Percentiles rank a stretch among this genome's conserved stretches.
phyloP scores from a whole-genome alignment of 306 rosid species.

The Fagus crenata region DNA sequence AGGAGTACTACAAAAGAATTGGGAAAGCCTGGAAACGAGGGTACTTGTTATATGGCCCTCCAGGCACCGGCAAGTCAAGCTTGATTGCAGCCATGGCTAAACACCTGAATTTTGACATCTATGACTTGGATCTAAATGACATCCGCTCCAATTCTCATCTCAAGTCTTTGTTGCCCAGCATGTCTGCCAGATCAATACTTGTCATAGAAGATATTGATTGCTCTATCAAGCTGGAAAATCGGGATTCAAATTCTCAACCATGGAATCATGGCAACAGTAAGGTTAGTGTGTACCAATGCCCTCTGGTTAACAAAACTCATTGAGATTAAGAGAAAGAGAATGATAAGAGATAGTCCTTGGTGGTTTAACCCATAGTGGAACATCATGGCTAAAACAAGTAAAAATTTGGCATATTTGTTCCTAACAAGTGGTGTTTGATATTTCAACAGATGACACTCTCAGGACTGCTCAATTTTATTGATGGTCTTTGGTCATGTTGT shows the following conservation, averaged over 20 bases:
- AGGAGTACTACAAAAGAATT: constrained; percentile 25
- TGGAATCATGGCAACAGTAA: not conserved
- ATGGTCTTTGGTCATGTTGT: constrained; percentile 32
- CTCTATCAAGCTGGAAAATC: constrained; percentile 20
- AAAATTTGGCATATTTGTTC: no score
- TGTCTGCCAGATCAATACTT: constrained; percentile 26
- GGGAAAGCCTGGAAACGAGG: constrained; percentile 47
- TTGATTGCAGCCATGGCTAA: constrained; percentile 47
- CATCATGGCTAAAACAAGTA: no score
- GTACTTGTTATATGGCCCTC: constrained; percentile 40
- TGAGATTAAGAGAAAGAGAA: no score
- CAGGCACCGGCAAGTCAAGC: constrained; percentile 45
- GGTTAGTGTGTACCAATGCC: no score
- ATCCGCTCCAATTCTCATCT: constrained; percentile 19
- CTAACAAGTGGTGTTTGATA: not conserved
- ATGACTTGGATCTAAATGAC: constrained; percentile 36
- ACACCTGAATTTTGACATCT: constrained; percentile 36
- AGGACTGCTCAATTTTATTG: constrained; percentile 31
- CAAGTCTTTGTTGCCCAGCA: constrained; percentile 21
- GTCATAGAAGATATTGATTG: constrained; percentile 43
- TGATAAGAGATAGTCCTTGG: no score
- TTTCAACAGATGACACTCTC: constrained; percentile 25
- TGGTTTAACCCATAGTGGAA: no score
- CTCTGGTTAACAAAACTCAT: no score
- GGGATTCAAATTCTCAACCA: not conserved